A percentile compares a stretch with the other conserved stretches of the same genome.
These are phyloP conservation scores for Hygrocybe coccinea DNA, from an alignment of 768 basidiomycete genomes.

Conservation along the genomic window DNA sequence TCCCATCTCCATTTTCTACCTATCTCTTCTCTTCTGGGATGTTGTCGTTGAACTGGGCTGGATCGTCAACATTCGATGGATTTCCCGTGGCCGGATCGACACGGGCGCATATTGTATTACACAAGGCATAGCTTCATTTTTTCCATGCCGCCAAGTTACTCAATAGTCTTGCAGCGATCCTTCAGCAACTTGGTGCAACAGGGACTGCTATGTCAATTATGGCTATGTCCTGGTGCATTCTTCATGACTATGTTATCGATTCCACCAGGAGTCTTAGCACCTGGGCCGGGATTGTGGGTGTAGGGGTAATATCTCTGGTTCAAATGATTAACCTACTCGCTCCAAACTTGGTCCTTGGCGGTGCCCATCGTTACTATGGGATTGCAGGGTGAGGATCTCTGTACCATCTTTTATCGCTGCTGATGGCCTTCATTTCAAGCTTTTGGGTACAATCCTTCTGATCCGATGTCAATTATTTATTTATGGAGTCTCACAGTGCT, in stretches of 20 bases:
- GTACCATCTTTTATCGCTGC: background rate
- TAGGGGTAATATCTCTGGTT: background rate
- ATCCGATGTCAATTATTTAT: background rate
- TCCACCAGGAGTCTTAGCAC: background rate
- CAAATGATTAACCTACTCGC: background rate
- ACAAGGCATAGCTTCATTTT: background rate
- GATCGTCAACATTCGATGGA: background rate
- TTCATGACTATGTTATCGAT: conserved; percentile 1
- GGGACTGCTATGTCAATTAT: background rate
- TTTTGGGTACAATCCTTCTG: background rate
- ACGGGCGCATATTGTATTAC: background rate
- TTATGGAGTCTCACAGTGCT: background rate
- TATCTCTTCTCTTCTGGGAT: background rate
- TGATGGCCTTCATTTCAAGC: background rate
- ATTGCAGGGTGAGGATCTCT: background rate
- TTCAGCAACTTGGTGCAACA: background rate
- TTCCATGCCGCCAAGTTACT: background rate
- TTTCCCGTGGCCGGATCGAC: background rate
- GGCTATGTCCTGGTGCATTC: background rate
- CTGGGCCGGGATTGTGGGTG: background rate
- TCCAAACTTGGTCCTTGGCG: background rate
- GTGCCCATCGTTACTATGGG: background rate
- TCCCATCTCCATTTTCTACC: background rate
- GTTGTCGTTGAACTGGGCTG: background rate
- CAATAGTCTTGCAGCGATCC: background rate